Evolutionary conservation across 192 early-diverging fungal species (phyloP).

Genomic region (Backusella tarrabulga): DNA sequence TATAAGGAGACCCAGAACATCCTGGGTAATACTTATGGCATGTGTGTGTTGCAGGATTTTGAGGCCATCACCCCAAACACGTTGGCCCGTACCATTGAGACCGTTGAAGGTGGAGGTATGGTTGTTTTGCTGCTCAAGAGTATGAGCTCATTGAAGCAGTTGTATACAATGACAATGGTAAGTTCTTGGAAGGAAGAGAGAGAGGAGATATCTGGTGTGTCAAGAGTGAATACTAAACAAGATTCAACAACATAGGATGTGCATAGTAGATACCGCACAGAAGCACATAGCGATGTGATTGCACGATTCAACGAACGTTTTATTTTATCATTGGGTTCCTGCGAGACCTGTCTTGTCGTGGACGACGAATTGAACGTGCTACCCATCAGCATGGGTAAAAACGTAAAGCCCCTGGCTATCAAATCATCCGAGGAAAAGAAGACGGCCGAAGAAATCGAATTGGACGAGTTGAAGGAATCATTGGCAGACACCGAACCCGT

Average conservation of each 20-base stretch:
- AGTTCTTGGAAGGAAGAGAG: not conserved
- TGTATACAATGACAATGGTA: conserved; percentile 98
- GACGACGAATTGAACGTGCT: conserved; percentile 99
- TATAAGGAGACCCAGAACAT: conserved; percentile 99
- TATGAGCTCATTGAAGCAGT: conserved; percentile 94
- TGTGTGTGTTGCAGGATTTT: conserved; percentile 98
- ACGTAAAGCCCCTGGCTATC: conserved; percentile 83
- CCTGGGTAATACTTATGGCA: conserved; percentile 96
- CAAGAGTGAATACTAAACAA: not conserved
- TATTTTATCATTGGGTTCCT: conserved; percentile 88
- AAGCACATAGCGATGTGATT: conserved; percentile 89
- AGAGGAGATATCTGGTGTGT: too few relatives aligned
- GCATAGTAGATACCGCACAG: conserved; percentile 92
- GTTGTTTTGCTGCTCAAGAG: conserved; percentile 91
- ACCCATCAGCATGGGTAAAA: conserved; percentile 90
- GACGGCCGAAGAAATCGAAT: conserved; percentile 57
- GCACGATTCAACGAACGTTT: conserved; percentile 98
- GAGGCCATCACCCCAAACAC: conserved; percentile 98
- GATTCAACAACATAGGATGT: conserved; percentile 73
- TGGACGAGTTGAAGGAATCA: conserved; percentile 80
- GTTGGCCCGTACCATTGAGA: conserved; percentile 95
- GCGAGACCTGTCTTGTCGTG: conserved; percentile 87
- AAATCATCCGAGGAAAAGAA: conserved; percentile 47
- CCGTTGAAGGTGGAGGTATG: conserved; percentile 96
- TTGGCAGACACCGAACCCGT: conserved; percentile 91